Evolutionary conservation across 2,329 filamentous ascomycete species (phyloP), one percentile per base, ranked within the genome.

Genomic region (Polytolypa hystricis): DNA sequence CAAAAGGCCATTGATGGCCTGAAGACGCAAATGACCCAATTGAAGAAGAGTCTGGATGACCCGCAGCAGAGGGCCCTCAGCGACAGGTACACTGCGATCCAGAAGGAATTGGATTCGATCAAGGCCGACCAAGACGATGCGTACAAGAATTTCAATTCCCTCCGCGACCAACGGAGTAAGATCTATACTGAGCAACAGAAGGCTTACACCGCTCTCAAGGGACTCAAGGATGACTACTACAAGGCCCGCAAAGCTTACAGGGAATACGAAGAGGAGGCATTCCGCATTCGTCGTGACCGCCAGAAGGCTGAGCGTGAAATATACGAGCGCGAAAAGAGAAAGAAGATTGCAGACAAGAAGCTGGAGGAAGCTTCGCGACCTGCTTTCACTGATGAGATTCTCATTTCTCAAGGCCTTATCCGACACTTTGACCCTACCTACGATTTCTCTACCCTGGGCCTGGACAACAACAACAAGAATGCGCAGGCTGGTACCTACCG

Each of bases 321-420:
- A 17, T 64, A 61, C 41, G 58, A 67, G 45, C 64, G 64, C 27
- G 66, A 69, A 50, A 64, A 63, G 54, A 59, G 59, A 49, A 64
- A 61, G 52, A 70, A 69, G 54, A 62, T 70, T 45, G 66, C 70
- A 33, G 68, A 72, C 50, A 70, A 70, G 54, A 67, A 67, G 52
- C 55, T 69, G 18, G 66, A 69, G 49, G 66, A 69, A 49, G 66
- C 59, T 40, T 63, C 57, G 19, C 80, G 84, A 51, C 86, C 81
- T 11, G 91, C 91, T 35, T 98, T 85, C 69, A 72, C 84, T 31
- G 85, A 95, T 51, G 86, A 98, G 67, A 94, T 98, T 54, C 75
- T 86, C 52, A 81, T 81, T 36, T 84, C 85, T 44, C 84, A 91
- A 66, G 82, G 79, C 57, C 71, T 98, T 30, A 83, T 96, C 50